Evolutionary conservation across 495 filamentous ascomycete genomes (phyloP).

Genomic region (Talaromyces liani): DNA sequence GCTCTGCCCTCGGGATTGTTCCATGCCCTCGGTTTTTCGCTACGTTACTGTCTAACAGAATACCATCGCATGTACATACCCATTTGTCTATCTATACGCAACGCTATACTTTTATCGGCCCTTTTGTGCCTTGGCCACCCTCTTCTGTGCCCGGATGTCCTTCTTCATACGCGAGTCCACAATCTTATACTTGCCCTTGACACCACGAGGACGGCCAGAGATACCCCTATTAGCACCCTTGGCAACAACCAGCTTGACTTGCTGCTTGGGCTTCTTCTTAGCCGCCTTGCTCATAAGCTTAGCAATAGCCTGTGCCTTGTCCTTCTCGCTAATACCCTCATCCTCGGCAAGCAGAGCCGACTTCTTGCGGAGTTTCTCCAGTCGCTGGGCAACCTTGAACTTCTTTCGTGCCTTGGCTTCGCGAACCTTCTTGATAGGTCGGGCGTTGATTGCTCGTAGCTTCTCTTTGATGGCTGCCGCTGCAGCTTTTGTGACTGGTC

Average conservation of each 20-base stretch:
- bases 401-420: constrained; percentile 96
- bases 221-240: constrained; percentile 78
- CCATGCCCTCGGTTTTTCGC: not conserved
- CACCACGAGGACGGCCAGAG: constrained; percentile 67
- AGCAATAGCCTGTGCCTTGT: constrained; percentile 80
- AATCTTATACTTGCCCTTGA: constrained; percentile 99
- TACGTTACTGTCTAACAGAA: not conserved
- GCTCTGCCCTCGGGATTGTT: not conserved
- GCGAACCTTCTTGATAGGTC: constrained; percentile 98
- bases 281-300: constrained; percentile 73
- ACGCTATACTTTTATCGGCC: constrained; percentile 13
- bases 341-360: constrained; percentile 78
- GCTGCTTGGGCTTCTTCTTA: constrained; percentile 77
- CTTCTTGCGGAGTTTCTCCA: constrained; percentile 96
- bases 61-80: not conserved
- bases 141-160: constrained; percentile 88
- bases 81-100: not conserved
- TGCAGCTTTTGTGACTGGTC: constrained; percentile 82
- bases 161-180: constrained; percentile 97
- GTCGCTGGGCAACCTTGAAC: constrained; percentile 79
- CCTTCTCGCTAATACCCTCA: constrained; percentile 85
- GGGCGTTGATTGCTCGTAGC: constrained; percentile 83
- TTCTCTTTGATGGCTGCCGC: constrained; percentile 95
- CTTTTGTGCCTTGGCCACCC: constrained; percentile 60
- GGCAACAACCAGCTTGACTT: constrained; percentile 87